phyloP scores from a whole-genome alignment of 2,329 filamentous ascomycete species.

The Microsporum canis region DNA sequence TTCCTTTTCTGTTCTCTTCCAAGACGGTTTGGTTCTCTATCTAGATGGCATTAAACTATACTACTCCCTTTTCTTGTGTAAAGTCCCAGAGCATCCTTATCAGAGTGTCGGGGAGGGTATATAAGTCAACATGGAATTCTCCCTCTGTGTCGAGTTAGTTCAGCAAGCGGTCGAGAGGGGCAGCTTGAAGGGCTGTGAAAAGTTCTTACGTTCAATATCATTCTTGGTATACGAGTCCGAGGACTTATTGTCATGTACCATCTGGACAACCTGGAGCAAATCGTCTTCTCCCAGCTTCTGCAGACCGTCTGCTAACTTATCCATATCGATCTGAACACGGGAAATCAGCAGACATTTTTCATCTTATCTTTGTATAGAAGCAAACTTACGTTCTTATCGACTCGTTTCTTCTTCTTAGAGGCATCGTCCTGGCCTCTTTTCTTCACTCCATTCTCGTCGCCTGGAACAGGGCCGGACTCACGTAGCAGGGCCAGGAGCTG shows the following conservation, averaged over 20 bases:
- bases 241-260: conserved; percentile 95
- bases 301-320: conserved; percentile 88
- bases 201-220: conserved; percentile 73
- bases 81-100: conserved; percentile 96
- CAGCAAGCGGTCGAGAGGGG: conserved; percentile 22
- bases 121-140: conserved; percentile 96
- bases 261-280: conserved; percentile 84
- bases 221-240: conserved; percentile 94
- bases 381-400: conserved; percentile 46
- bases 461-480: conserved; percentile 76
- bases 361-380: not conserved
- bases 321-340: conserved; percentile 59
- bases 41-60: conserved; percentile 17
- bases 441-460: conserved; percentile 53
- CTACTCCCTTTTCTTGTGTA: conserved; percentile 38
- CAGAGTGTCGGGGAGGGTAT: conserved; percentile 82
- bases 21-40: not conserved
- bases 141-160: conserved; percentile 51
- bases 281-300: conserved; percentile 88
- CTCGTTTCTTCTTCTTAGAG: conserved; percentile 66
- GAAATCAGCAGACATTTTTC: not conserved
- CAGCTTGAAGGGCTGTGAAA: not conserved
- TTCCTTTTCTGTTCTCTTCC: not conserved
- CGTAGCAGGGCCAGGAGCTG: conserved; percentile 67
- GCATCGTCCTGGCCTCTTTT: conserved; percentile 52